phyloP scores from a whole-genome alignment of 169 alveolate genomes.

The Plasmodium coatneyi region DNA sequence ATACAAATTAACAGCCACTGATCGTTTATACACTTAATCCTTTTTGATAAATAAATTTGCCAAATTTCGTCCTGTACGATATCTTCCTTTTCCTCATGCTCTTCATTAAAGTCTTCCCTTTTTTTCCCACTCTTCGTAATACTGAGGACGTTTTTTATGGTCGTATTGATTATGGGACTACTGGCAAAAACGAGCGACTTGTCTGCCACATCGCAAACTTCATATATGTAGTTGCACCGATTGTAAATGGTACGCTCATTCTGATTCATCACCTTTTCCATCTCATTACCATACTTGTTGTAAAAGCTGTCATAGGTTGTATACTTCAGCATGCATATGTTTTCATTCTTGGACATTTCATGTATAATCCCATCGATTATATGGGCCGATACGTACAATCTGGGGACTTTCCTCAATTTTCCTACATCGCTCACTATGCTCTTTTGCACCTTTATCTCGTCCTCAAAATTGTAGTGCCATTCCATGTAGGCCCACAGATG shows the following conservation, averaged over 20 bases:
- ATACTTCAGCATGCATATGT: slow-evolving; percentile 65
- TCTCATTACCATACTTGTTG: slow-evolving; percentile 31
- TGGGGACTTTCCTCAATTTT: slow-evolving; percentile 46
- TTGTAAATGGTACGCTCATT: slow-evolving; percentile 37
- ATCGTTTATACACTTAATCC: slow-evolving; percentile 44
- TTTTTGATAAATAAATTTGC: slow-evolving; percentile 73
- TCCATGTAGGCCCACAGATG: slow-evolving; percentile 74
- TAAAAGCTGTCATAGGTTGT: slow-evolving; percentile 54
- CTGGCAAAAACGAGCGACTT: slow-evolving; percentile 65
- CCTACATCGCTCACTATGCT: slow-evolving; percentile 32
- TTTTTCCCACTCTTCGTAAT: slow-evolving; percentile 74
- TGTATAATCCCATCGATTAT: slow-evolving; percentile 69
- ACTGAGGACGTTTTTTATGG: slow-evolving; percentile 63
- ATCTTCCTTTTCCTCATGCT: slow-evolving; percentile 28
- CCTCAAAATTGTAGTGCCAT: slow-evolving; percentile 73
- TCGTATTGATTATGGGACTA: slow-evolving; percentile 68
- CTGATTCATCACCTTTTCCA: slow-evolving; percentile 10
- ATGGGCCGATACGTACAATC: slow-evolving; percentile 66
- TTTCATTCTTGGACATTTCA: slow-evolving; percentile 66
- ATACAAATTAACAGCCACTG: slow-evolving; percentile 70
- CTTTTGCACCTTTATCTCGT: slow-evolving; percentile 65
- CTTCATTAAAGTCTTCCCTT: slow-evolving; percentile 73
- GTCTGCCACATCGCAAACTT: slow-evolving; percentile 74
- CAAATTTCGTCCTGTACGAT: slow-evolving; percentile 69
- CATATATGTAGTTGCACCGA: slow-evolving; percentile 62